Base-by-base conservation (phyloP, 345 rosid genomes). In the Isatis tinctoria region DNA sequence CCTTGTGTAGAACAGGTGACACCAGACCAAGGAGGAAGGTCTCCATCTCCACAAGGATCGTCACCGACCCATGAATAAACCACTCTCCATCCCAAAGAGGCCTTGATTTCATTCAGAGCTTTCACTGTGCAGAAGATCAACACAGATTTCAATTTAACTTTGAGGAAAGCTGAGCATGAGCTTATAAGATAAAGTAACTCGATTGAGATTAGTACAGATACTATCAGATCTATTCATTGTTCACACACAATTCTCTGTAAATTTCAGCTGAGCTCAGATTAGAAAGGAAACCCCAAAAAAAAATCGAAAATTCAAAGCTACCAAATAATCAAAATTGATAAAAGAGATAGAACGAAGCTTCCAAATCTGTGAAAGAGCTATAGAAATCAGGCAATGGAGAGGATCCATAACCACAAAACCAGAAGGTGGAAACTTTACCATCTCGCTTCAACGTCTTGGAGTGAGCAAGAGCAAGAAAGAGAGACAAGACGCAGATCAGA, bases 1-100 rank as follows among this genome's bases (percentile, higher is more conserved):
- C 97, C 97, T 72, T 78, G 87, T 40, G 90, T 84, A 14, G 97
- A 87, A 77, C 98, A 94, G 2, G 97, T 91, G 72, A 94, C 97
- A 60, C 98, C 97, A 56, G 95, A 90, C 98, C 98, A 94, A 10
- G 97, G 92, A 3, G 84, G 96, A 58, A 90, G 87, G 44, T 84
- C 90, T 10, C 91, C 90, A 68, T 90, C 97, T 10, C 98, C 98
- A 8, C 98, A 94, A 11, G 98, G 98, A 78, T 94, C 98, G 12
- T 94, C 98, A 52, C 98, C 98, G 5, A 94, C 86, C 98, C 98
- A 94, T 10, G 97, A 85, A 76, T 94, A 94, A 17, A 91, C 97
- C 37, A 94, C 97, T 76, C 96, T 86, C 98, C 98, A 94, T 33
- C 98, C 98, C 26, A 94, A 86, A 32, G 97, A 94, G 24, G 98